phyloP scores from a whole-genome alignment of 768 basidiomycete genomes.

The Phylloporus rhodoxanthus region DNA sequence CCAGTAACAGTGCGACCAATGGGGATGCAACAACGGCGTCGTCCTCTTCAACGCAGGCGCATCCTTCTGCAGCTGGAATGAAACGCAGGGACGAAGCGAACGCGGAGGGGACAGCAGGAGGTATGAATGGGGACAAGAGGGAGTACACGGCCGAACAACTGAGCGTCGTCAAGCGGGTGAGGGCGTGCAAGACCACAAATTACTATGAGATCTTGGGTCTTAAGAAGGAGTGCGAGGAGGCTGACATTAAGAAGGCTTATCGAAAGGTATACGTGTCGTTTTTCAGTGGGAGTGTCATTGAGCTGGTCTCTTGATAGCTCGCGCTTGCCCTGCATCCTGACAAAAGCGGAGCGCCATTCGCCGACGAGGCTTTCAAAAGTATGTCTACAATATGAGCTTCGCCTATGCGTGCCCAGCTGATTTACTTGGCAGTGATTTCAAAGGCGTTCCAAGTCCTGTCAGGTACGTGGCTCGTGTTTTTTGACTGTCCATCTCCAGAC shows the following conservation, averaged over 20 bases:
- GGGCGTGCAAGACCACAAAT: conserved; percentile 78
- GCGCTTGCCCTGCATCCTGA: conserved; percentile 88
- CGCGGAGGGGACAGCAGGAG: conserved; percentile 48
- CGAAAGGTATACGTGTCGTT: conserved; percentile 64
- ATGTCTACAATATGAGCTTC: conserved; percentile 25
- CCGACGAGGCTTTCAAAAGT: conserved; percentile 98
- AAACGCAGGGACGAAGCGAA: conserved; percentile 50
- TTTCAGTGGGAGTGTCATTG: conserved; percentile 8
- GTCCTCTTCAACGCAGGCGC: conserved; percentile 56
- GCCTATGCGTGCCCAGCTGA: conserved; percentile 2
- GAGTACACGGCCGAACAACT: conserved; percentile 84
- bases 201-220: conserved; percentile 90
- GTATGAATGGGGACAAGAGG: conserved; percentile 67
- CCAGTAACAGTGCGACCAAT: conserved; percentile 30
- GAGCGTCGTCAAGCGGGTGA: conserved; percentile 78
- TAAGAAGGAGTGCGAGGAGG: conserved; percentile 76
- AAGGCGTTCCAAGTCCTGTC: conserved; percentile 96
- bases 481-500: conserved; percentile 4
- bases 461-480: conserved; percentile 35
- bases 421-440: conserved; percentile 69
- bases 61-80: conserved; percentile 67
- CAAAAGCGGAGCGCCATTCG: conserved; percentile 95
- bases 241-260: conserved; percentile 90
- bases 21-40: conserved; percentile 35
- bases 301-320: conserved; percentile 42